Evolutionary conservation across 1,284 basidiomycete species (phyloP).

Genomic region (Mrakiaceae sp.): DNA sequence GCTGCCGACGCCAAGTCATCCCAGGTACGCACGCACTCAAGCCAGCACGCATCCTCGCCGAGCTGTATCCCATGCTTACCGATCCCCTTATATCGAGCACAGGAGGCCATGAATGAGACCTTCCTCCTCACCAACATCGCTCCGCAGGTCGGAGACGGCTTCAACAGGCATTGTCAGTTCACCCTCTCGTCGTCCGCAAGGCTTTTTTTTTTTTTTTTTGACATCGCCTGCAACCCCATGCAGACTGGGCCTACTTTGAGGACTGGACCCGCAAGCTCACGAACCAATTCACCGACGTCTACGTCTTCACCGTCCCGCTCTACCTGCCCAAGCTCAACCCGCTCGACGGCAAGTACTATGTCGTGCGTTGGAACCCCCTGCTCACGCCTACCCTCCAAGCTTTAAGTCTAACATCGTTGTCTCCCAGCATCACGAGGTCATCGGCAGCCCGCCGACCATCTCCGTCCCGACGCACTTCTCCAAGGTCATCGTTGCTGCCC

Average conservation of each 20-base stretch:
- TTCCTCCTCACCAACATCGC: conserved; percentile 93
- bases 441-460: conserved; percentile 79
- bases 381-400: neutral
- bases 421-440: conserved; percentile 74
- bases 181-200: neutral
- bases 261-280: conserved; percentile 90
- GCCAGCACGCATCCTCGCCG: no score
- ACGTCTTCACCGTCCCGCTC: conserved; percentile 95
- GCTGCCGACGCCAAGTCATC: conserved; percentile 95
- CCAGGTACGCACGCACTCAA: conserved; percentile 39
- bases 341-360: conserved; percentile 80
- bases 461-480: conserved; percentile 97
- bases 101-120: conserved; percentile 94
- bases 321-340: conserved; percentile 75
- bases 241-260: conserved; percentile 94
- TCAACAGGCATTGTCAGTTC: conserved; percentile 86
- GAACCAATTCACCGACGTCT: conserved; percentile 76
- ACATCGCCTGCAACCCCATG: neutral
- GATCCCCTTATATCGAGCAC: conserved; percentile 21
- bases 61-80: neutral
- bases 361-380: conserved; percentile 47
- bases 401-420: neutral
- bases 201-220: neutral
- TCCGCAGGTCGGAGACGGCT: conserved; percentile 93
- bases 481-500: conserved; percentile 78